Evolutionary conservation across 306 rosid species (phyloP).

Genomic region (Medicago lupulina): DNA sequence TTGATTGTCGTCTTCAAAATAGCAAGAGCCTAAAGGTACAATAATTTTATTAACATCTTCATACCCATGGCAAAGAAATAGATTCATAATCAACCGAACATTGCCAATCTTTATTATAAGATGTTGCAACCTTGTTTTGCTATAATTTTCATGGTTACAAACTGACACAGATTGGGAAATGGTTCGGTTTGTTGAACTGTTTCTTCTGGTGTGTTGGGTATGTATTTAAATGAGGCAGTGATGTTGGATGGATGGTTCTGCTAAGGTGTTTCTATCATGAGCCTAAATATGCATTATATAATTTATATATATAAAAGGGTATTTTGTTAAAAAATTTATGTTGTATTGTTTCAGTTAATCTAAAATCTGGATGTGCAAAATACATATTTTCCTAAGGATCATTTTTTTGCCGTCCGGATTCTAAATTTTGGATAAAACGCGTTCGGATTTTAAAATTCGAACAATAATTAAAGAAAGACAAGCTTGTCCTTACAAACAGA

Average conservation of each 20-base stretch:
- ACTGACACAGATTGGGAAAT: neutral
- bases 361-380: no score
- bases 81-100: neutral
- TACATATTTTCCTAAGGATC: no score
- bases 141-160: neutral
- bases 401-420: no score
- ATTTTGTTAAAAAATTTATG: no score
- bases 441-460: no score
- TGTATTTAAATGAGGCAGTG: slow-evolving; percentile 3
- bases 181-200: neutral
- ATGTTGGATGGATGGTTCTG: neutral
- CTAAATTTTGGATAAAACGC: no score
- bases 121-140: neutral
- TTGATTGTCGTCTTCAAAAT: slow-evolving; percentile 54
- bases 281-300: no score
- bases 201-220: neutral
- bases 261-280: neutral
- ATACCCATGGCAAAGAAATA: slow-evolving; percentile 16
- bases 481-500: no score
- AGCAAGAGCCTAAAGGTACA: slow-evolving; percentile 73
- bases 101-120: neutral
- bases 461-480: no score
- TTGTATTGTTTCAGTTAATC: no score
- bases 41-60: neutral
- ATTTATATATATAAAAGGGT: no score